These are phyloP conservation scores for Termitomyces sp. DNA, from an alignment of 768 basidiomycete species.

Conservation along the genomic window DNA sequence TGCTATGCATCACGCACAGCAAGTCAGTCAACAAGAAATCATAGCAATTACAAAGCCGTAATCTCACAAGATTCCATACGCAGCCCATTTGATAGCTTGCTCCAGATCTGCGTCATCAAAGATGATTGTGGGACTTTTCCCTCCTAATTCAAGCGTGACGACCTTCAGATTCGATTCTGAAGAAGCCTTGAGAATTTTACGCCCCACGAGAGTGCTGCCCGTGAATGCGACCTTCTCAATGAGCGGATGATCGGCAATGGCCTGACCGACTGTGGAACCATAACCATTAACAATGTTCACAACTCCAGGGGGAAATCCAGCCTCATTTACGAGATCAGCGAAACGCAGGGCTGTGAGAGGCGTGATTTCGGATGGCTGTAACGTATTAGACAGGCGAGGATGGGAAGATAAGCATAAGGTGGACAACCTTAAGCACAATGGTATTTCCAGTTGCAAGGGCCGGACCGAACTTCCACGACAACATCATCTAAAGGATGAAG, in stretches of 20 bases:
- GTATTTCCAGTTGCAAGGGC: constrained; percentile 46
- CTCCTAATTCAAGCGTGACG: constrained; percentile 79
- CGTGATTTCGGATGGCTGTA: constrained; percentile 60
- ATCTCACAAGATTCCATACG: constrained; percentile 68
- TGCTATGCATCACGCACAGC: constrained; percentile 5
- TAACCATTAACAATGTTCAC: constrained; percentile 67
- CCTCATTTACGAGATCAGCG: constrained; percentile 50
- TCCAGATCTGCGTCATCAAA: constrained; percentile 73
- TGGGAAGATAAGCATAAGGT: neutral
- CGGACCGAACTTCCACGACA: constrained; percentile 25
- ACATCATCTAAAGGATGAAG: constrained; percentile 15
- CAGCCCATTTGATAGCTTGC: constrained; percentile 67
- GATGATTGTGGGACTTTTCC: constrained; percentile 68
- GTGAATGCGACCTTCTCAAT: constrained; percentile 83
- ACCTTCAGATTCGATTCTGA: constrained; percentile 81
- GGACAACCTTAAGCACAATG: constrained; percentile 46
- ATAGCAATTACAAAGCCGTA: neutral
- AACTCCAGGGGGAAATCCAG: constrained; percentile 69
- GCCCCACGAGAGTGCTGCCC: constrained; percentile 74
- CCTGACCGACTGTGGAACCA: constrained; percentile 55
- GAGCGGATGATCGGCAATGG: constrained; percentile 51
- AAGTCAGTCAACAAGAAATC: neutral
- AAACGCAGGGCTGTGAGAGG: constrained; percentile 54
- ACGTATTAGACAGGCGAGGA: neutral
- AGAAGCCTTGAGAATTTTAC: constrained; percentile 75